These are phyloP conservation scores for Mucor velutinosus DNA, from an alignment of 371 early-diverging fungal species.

Conservation along the genomic window DNA sequence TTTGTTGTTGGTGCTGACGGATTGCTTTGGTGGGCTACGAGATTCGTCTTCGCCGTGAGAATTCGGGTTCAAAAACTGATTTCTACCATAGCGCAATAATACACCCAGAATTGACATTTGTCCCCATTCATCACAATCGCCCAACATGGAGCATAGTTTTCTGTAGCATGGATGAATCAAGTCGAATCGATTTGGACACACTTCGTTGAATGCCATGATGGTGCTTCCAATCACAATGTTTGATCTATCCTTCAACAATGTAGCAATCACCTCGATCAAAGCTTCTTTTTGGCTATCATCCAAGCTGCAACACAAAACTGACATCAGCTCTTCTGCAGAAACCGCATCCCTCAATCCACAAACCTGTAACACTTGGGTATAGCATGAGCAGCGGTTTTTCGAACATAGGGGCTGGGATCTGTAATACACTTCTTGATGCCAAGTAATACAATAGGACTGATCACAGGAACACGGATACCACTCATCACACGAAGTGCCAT, in stretches of 20 bases:
- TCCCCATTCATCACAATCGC: constrained; percentile 94
- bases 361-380: constrained; percentile 86
- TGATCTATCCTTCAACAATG: constrained; percentile 82
- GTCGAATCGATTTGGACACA: constrained; percentile 85
- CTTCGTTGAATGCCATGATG: constrained; percentile 82
- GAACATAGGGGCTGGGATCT: constrained; percentile 91
- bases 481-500: constrained; percentile 96
- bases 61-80: constrained; percentile 67
- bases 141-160: constrained; percentile 81
- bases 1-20: constrained; percentile 15
- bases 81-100: constrained; percentile 78
- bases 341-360: background rate
- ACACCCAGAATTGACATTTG: constrained; percentile 86
- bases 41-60: constrained; percentile 46
- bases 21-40: constrained; percentile 33
- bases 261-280: constrained; percentile 75
- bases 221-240: constrained; percentile 87
- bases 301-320: constrained; percentile 50
- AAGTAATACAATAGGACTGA: constrained; percentile 86
- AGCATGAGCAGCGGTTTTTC: constrained; percentile 92
- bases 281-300: constrained; percentile 78
- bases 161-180: constrained; percentile 89
- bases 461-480: constrained; percentile 89
- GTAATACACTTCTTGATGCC: constrained; percentile 85
- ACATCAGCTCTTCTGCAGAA: background rate